Conservation (phyloP, 2,329 filamentous ascomycete genomes). For the Cladosporium sp. region DNA sequence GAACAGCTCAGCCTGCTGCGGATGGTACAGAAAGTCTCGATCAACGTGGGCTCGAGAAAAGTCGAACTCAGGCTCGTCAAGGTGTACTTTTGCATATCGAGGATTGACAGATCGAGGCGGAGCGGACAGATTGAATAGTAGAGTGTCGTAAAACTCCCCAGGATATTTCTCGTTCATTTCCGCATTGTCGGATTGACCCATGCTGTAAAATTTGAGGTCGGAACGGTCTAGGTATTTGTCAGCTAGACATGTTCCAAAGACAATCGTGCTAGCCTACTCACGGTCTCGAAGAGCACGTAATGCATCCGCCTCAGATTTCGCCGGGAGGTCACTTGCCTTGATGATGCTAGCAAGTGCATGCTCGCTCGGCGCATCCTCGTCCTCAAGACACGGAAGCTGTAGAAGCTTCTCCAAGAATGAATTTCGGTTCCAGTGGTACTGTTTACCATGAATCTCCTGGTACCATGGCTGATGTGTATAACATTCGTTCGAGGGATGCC, state of each 20-base stretch:
- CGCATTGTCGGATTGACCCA: slow-evolving; percentile 4
- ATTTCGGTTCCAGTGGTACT: slow-evolving; percentile 13
- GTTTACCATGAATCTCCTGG: slow-evolving; percentile 12
- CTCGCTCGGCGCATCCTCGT: slow-evolving; percentile 2
- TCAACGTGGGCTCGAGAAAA: slow-evolving; percentile 10
- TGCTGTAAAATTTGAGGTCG: slow-evolving; percentile 10
- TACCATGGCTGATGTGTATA: slow-evolving; percentile 9
- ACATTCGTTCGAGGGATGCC: slow-evolving; percentile 1
- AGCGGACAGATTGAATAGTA: slow-evolving; percentile 11
- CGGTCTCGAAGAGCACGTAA: slow-evolving; percentile 13
- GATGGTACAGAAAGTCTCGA: slow-evolving; percentile 11
- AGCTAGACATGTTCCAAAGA: slow-evolving; percentile 1
- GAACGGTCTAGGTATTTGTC: slow-evolving; percentile 7
- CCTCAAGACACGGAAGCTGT: slow-evolving; percentile 3
- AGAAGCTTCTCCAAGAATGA: slow-evolving; percentile 14
- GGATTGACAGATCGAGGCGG: slow-evolving; percentile 11
- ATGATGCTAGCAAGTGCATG: slow-evolving; percentile 7
- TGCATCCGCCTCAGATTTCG: slow-evolving; percentile 9
- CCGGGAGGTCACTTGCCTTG: slow-evolving; percentile 5
- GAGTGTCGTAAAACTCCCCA: slow-evolving; percentile 9
- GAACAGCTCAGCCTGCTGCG: slow-evolving; percentile 8
- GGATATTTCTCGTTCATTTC: slow-evolving; percentile 4
- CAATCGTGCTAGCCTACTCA: slow-evolving; percentile 2
- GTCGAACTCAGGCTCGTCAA: slow-evolving; percentile 6
- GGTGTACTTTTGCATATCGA: slow-evolving; percentile 11